These are phyloP conservation scores for Sordaria brevicollis DNA, from an alignment of 495 filamentous ascomycete species.

Conservation along the genomic window DNA sequence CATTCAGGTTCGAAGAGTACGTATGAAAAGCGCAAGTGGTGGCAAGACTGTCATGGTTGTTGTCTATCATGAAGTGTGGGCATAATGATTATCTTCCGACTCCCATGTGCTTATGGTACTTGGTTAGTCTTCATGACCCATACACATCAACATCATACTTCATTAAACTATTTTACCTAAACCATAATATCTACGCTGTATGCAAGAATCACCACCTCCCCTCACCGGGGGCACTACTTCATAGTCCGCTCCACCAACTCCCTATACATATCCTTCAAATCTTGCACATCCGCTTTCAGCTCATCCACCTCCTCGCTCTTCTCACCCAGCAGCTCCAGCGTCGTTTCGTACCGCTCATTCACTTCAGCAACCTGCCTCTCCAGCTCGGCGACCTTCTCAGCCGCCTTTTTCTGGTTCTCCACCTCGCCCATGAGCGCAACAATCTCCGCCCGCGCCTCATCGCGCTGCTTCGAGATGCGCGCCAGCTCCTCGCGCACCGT, in stretches of 20 bases:
- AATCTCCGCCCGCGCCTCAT: conserved; percentile 85
- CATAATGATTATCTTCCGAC: no score
- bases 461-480: conserved; percentile 69
- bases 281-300: conserved; percentile 74
- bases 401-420: conserved; percentile 54
- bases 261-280: conserved; percentile 91
- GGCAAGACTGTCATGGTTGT: no score
- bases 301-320: conserved; percentile 93
- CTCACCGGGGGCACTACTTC: conserved; percentile 19
- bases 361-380: conserved; percentile 57
- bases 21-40: no score
- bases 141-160: background rate
- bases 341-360: conserved; percentile 71
- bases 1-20: background rate
- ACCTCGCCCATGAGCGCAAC: conserved; percentile 78
- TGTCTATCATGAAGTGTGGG: no score
- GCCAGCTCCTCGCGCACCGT: conserved; percentile 74
- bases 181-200: background rate
- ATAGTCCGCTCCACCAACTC: conserved; percentile 83
- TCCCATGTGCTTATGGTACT: no score
- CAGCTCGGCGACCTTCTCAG: conserved; percentile 49
- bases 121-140: no score
- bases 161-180: background rate
- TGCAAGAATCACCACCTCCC: background rate
- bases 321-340: conserved; percentile 90